Conservation (phyloP, 2,329 filamentous ascomycete species). For the Decorospora gaudefroyi region DNA sequence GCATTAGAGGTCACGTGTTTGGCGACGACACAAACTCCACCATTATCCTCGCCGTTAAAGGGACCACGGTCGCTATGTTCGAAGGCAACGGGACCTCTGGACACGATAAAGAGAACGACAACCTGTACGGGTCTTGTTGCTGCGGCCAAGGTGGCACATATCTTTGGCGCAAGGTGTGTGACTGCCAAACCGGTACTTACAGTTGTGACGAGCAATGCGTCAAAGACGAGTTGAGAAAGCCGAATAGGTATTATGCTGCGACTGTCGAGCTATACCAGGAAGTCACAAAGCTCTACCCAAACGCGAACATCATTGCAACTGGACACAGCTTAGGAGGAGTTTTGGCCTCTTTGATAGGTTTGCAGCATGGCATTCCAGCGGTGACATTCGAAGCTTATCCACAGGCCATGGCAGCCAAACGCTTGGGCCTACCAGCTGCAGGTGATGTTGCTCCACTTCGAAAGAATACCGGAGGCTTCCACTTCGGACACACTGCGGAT, state of each 20-base stretch:
- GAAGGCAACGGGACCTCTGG: slow-evolving; percentile 45
- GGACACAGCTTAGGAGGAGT: slow-evolving; percentile 46
- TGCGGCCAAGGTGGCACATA: slow-evolving; percentile 45
- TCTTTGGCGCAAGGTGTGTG: slow-evolving; percentile 44
- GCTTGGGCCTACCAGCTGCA: slow-evolving; percentile 38
- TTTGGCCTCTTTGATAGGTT: slow-evolving; percentile 42
- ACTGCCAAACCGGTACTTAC: slow-evolving; percentile 44
- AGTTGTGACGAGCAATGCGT: slow-evolving; percentile 44
- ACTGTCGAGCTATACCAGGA: slow-evolving; percentile 43
- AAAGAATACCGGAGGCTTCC: slow-evolving; percentile 43
- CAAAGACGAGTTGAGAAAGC: slow-evolving; percentile 36
- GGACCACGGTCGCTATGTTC: slow-evolving; percentile 45
- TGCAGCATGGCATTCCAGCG: slow-evolving; percentile 41
- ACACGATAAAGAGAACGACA: slow-evolving; percentile 47
- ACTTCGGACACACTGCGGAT: slow-evolving; percentile 45
- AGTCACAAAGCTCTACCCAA: slow-evolving; percentile 40
- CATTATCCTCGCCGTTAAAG: slow-evolving; percentile 42
- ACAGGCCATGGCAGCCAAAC: slow-evolving; percentile 42
- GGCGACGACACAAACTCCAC: slow-evolving; percentile 41
- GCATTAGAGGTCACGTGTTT: slow-evolving; percentile 46
- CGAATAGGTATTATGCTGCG: slow-evolving; percentile 42
- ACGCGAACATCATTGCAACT: slow-evolving; percentile 42
- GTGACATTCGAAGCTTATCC: slow-evolving; percentile 46
- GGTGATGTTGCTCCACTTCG: slow-evolving; percentile 39
- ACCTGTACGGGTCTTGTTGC: slow-evolving; percentile 45